Base-by-base conservation (phyloP, 306 rosid genomes). In the Comarum palustre region DNA sequence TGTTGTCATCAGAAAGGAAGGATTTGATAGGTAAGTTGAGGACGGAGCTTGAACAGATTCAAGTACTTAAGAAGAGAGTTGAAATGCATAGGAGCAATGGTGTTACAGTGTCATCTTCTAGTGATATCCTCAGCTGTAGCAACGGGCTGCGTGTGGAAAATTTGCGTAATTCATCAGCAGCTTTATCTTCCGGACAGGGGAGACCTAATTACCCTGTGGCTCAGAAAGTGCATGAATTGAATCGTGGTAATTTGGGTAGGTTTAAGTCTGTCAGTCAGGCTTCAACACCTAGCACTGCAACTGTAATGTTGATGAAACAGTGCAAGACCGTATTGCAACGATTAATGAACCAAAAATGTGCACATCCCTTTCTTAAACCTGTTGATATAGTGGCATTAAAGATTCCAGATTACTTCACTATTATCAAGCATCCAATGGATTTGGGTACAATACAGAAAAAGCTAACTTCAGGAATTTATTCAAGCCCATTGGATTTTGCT, bases 401-500 rank as follows among this genome's bases (percentile, higher is more conserved):
- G 66, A 82, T 92, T 79, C 91, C 90, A 0, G 97, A 89, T 80
- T 92, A 92, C 82, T 86, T 84, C 69, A 84, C 63, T 46, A 71
- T 92, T 52, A 89, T 92, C 43, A 92, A 92, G 82, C 78, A 76
- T 66, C 97, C 97, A 16, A 92, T 92, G 96, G 97, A 92, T 79
- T 80, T 92, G 75, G 97, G 97, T 70, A 89, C 89, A 38, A 41
- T 92, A 66, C 85, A 92, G 75, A 69, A 64, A 54, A 92, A 89
- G 80, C 34, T 89, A 55, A 81, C 78, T 51, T 76, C 84, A 8
- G 91, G 91, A 75, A 77, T 62, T 10, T 92, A 87, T 73, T 64
- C 85, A 10, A 43, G 79, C 20, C 96, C 93, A 0, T 32, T 68
- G 77, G 84, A 89, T 75, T 86, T 89, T 78, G 86, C 82, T 68